phyloP scores from a whole-genome alignment of 2,329 filamentous ascomycete species.

The Cercospora nicotianae region DNA sequence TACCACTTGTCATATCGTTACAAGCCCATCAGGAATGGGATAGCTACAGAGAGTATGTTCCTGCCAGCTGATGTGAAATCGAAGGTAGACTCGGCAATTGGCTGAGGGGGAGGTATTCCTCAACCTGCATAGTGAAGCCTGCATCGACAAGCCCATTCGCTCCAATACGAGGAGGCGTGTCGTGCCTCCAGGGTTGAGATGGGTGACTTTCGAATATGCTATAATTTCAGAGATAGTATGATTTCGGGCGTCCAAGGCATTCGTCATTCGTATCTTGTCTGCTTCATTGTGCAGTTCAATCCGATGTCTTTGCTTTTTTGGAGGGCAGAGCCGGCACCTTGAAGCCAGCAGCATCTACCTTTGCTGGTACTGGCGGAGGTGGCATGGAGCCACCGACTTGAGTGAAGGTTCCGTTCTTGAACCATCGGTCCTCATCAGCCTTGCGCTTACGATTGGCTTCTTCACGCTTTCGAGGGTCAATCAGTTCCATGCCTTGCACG shows the following conservation, averaged over 20 bases:
- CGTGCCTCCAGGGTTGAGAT: background rate
- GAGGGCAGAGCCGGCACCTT: constrained; percentile 76
- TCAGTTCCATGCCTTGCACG: constrained; percentile 89
- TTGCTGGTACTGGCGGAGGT: constrained; percentile 45
- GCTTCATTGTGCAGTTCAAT: constrained; percentile 14
- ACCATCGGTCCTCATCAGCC: constrained; percentile 93
- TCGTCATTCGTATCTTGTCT: background rate
- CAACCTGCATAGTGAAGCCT: background rate
- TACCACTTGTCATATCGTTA: background rate
- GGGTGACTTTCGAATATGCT: background rate
- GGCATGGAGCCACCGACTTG: constrained; percentile 60
- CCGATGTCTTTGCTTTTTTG: constrained; percentile 59
- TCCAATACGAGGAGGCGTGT: background rate
- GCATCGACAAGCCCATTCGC: background rate
- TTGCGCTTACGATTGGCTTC: constrained; percentile 88
- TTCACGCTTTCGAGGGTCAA: constrained; percentile 86
- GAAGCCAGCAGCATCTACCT: constrained; percentile 64
- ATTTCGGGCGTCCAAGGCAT: background rate
- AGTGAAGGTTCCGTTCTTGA: constrained; percentile 96
- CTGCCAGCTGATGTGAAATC: background rate
- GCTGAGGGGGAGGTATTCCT: background rate
- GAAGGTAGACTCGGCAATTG: background rate
- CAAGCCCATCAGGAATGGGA: background rate
- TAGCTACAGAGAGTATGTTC: background rate
- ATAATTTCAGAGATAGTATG: background rate